A percentile compares a stretch with the other conserved stretches of the same genome.
These are phyloP conservation scores for Astrephomene gubernaculifera DNA, from an alignment of 139 green algal species.

Conservation along the genomic window DNA sequence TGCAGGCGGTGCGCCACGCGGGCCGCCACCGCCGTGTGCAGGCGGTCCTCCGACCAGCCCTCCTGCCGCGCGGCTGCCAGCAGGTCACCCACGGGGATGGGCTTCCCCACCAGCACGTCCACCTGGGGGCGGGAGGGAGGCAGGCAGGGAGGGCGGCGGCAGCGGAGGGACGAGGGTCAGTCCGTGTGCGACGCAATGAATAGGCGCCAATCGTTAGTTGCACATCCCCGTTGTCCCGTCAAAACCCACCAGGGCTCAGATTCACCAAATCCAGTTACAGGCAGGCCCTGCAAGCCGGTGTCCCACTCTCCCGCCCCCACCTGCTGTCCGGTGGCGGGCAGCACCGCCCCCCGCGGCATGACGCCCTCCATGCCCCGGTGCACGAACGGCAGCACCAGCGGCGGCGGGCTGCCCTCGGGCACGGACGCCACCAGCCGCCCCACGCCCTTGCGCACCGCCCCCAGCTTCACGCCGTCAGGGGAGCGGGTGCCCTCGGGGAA, in stretches of 20 bases:
- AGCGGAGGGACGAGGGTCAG: background rate
- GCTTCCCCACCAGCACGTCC: conserved; percentile 79
- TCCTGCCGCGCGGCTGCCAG: conserved; percentile 46
- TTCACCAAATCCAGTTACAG: no score
- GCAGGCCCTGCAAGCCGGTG: no score
- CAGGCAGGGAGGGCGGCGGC: background rate
- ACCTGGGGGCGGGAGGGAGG: conserved; percentile 52
- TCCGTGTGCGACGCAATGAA: no score
- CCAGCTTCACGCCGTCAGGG: conserved; percentile 61
- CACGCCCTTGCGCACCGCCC: conserved; percentile 79
- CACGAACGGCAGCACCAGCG: conserved; percentile 90
- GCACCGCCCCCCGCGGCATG: conserved; percentile 71
- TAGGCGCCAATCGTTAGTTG: no score
- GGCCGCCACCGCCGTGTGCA: conserved; percentile 67
- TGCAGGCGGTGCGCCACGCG: conserved; percentile 44
- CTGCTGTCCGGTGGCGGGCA: conserved; percentile 71
- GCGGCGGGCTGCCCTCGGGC: conserved; percentile 42
- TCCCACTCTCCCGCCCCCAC: conserved; percentile 35
- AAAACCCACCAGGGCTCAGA: no score
- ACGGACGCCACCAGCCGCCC: conserved; percentile 73
- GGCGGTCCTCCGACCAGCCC: conserved; percentile 61
- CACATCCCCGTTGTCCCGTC: no score
- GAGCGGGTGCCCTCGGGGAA: conserved; percentile 93
- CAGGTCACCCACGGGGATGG: conserved; percentile 75
- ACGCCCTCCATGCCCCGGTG: conserved; percentile 89